Base-by-base conservation (phyloP, 768 basidiomycete species). In the Hysterangium stoloniferum region DNA sequence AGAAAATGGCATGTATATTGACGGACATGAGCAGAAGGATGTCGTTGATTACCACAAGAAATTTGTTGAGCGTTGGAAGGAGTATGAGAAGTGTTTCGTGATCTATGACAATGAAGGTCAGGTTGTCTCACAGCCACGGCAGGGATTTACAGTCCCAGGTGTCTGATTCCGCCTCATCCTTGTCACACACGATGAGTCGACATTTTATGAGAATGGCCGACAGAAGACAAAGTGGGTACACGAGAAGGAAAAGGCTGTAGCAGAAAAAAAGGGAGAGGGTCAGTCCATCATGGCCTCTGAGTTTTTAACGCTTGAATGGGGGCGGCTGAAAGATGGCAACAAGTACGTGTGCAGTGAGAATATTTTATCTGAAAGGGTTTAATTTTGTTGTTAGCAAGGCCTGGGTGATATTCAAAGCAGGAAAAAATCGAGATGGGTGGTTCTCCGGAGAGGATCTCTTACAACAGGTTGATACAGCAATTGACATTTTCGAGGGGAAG, bases 11-110 rank as follows among this genome's bases (percentile, higher is more conserved):
- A 53, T 53, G 48, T 58, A 57, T 36, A 43, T 41, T 22, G 57
- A 57, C 38, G 53, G 57, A 8, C 57, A 58, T 52, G 57, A 58
- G 53, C 37, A 48, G 17, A 12, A 38, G 29, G 57, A 58, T 52
- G 57, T 58, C 17, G 48, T 58, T 5, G 32, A 54, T 9, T 57
- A 58, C 32, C 43, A 48, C 6, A 37, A 52, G 40, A 17, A 33
- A 11, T 52, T 54, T 22, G 37, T 52, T 2, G 29, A 8, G 17
- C 6, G 38, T 6, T 28, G 36, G 52, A 17, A 25, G 12, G 51
- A 54, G 41, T 52, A 44, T 44, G 52, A 41, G 17, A 22, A 8
- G 15, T 20, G 51, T n/a, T 52, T 51, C 33, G 12, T 37, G 19
- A 29, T 34, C 25, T 44, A 22, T 45, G 40, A 52, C 29, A 40